These are phyloP conservation scores for Populus alba DNA, from an alignment of 345 rosid species.

Conservation along the genomic window DNA sequence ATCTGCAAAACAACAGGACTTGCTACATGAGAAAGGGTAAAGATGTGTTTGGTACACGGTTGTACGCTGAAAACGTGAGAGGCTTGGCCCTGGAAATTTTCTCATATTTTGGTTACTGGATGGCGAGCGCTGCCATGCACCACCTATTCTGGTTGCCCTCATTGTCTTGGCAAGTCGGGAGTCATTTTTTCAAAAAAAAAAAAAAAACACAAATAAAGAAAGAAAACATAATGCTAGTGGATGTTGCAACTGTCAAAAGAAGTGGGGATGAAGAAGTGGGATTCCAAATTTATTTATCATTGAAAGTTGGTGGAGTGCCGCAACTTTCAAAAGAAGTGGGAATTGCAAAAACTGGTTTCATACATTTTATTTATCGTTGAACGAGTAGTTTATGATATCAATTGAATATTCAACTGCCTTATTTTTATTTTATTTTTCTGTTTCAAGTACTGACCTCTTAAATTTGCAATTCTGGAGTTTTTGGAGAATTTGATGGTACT, in stretches of 20 bases:
- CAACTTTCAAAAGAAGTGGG: slow-evolving; percentile 6
- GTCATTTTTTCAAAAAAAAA: not conserved
- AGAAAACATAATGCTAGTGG: slow-evolving; percentile 8
- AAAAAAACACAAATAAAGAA: not conserved
- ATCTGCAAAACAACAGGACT: slow-evolving; percentile 78
- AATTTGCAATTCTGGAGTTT: slow-evolving; percentile 1
- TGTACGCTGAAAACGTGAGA: not conserved
- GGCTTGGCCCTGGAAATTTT: not conserved
- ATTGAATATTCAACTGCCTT: slow-evolving; percentile 6
- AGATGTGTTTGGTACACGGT: too few relatives aligned
- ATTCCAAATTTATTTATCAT: slow-evolving; percentile 8
- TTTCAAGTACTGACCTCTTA: not conserved
- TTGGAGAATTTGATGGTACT: slow-evolving; percentile 12
- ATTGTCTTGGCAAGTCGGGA: not conserved
- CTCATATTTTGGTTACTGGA: slow-evolving; percentile 9
- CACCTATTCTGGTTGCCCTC: not conserved
- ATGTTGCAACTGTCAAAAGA: slow-evolving; percentile 8
- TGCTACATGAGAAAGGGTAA: slow-evolving; percentile 28
- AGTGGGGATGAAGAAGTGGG: slow-evolving; percentile 13
- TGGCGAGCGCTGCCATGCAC: slow-evolving; percentile 15
- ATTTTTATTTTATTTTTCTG: not conserved
- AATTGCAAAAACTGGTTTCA: slow-evolving; percentile 17
- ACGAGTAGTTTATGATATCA: slow-evolving; percentile 12
- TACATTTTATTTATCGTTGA: slow-evolving; percentile 12
- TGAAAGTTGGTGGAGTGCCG: slow-evolving; percentile 16